These are phyloP conservation scores for Albatrellus ellisii DNA, from an alignment of 768 basidiomycete genomes.

Conservation along the genomic window DNA sequence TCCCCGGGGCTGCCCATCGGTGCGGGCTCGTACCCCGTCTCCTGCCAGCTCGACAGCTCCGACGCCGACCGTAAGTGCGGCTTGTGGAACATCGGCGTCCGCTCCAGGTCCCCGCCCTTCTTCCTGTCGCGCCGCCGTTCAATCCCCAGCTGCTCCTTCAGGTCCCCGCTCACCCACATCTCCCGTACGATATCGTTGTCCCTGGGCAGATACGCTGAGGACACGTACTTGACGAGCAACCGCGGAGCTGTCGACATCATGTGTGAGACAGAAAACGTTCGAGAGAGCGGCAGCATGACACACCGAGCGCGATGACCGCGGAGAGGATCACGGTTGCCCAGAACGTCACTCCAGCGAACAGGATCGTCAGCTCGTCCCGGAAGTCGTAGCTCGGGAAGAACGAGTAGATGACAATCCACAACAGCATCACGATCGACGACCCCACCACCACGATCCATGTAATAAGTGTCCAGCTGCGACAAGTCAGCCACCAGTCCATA, in stretches of 20 bases:
- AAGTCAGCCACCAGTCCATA: slow-evolving; percentile 3
- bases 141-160: slow-evolving; percentile 73
- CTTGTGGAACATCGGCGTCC: slow-evolving; percentile 58
- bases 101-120: slow-evolving; percentile 39
- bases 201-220: slow-evolving; percentile 58
- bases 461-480: slow-evolving; percentile 61
- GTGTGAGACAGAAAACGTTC: background rate
- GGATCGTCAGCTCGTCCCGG: slow-evolving; percentile 51
- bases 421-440: slow-evolving; percentile 66
- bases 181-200: slow-evolving; percentile 91
- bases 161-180: slow-evolving; percentile 74
- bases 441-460: slow-evolving; percentile 75
- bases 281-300: slow-evolving; percentile 12
- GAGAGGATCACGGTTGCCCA: slow-evolving; percentile 72
- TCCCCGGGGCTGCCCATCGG: slow-evolving; percentile 20
- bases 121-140: slow-evolving; percentile 40
- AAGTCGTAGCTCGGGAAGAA: slow-evolving; percentile 65
- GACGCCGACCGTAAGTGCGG: slow-evolving; percentile 54
- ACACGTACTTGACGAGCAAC: slow-evolving; percentile 63
- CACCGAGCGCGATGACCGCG: slow-evolving; percentile 60
- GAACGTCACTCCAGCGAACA: slow-evolving; percentile 72
- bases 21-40: slow-evolving; percentile 36
- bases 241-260: slow-evolving; percentile 50
- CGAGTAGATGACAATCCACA: slow-evolving; percentile 88
- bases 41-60: slow-evolving; percentile 31